Base-by-base conservation (phyloP, 768 basidiomycete genomes). In the Lactifluus subvellereus region DNA sequence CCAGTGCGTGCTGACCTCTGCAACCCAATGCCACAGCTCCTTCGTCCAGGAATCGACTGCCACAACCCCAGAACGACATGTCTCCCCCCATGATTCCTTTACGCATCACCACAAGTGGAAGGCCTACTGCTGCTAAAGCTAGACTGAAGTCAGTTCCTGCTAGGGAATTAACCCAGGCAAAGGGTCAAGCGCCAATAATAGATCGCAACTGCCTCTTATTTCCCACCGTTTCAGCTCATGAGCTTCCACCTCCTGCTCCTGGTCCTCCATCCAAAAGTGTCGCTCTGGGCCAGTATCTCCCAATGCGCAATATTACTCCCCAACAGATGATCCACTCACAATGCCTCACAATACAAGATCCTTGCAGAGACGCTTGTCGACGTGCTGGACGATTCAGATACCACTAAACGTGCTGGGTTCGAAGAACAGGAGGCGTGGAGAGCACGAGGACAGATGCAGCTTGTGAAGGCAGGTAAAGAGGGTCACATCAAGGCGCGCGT, bases 361-460 rank as follows among this genome's bases (percentile, higher is more conserved):
- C 77, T 98, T 7, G 84, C 93, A 0, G 93, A 96, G 50, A 91
- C 91, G 2, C 77, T 99, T 13, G 77, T 94, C 4, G 96, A 99
- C 66, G 92, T 94, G 2, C 80, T 99, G 45, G 94, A 98, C 65
- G 95, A 98, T 74, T 91, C 89, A 60, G 91, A 89, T 4, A 92
- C 87, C 66, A 89, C 93, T 4, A 93, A 94, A 68, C 92, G 96
- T 74, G 95, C 92, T 54, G 97, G 97, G 0, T 98, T 94, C 66
- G 93, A 96, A 73, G 95, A 97, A 72, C 93, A 89, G 72, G 97
- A 98, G 71, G 89, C 85, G 20, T 84, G 97, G 54, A 79, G 97
- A 69, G 75, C 83, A 61, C 82, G 94, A 64, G 77, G 97, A 61
- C 88, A 94, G 73, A 77, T 80, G 53, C 84, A 97, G 42, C 79